Conservation (phyloP, 2,329 filamentous ascomycete species). For the Colletotrichum graminicola region DNA sequence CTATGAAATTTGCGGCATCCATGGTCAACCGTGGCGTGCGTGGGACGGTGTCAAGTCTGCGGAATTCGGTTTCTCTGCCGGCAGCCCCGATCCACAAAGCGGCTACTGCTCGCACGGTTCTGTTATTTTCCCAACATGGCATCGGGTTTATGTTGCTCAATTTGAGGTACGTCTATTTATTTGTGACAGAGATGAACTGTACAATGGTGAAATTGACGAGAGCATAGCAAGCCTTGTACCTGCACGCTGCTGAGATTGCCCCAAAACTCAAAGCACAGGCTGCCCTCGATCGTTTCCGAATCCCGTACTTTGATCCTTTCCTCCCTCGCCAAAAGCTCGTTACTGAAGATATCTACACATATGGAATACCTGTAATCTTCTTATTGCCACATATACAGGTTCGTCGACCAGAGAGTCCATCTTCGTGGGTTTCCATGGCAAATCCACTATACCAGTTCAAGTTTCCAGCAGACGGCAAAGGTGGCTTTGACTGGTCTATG, state of each 20-base stretch:
- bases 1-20: not conserved
- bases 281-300: not conserved
- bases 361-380: not conserved
- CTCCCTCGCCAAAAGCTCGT: not conserved
- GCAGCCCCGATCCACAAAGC: not conserved
- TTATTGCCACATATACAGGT: not conserved
- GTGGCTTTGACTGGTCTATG: conserved; percentile 13
- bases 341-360: not conserved
- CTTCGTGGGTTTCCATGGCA: not conserved
- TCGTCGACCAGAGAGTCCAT: not conserved
- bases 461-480: conserved; percentile 4
- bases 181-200: too few species aligned
- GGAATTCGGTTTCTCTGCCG: not conserved
- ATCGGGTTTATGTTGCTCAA: conserved; percentile 22
- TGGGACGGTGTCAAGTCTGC: not conserved
- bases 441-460: conserved; percentile 20
- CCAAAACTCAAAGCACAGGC: not conserved
- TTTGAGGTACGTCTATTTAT: conserved; percentile 8
- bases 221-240: not conserved
- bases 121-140: conserved; percentile 28
- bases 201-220: not conserved
- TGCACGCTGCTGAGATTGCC: not conserved
- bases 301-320: conserved; percentile 1
- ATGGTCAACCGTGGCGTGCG: not conserved
- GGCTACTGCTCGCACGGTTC: conserved; percentile 24